phyloP scores from a whole-genome alignment of 116 monocot genomes.

The Papilionanthe hybrid region DNA sequence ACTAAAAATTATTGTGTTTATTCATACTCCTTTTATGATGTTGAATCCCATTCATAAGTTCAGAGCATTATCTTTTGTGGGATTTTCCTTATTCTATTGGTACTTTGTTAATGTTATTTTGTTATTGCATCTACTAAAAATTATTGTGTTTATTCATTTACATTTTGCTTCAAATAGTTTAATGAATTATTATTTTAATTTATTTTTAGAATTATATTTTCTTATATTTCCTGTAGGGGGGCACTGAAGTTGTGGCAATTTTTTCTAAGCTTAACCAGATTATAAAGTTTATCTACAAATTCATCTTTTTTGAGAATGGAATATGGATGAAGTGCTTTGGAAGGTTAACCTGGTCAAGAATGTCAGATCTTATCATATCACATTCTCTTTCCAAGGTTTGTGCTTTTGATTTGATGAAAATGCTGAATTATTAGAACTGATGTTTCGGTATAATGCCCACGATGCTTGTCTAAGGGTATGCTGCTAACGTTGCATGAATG shows the following conservation, averaged over 20 bases:
- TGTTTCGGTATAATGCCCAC: background rate
- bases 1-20: background rate
- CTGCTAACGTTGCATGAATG: background rate
- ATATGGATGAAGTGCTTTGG: constrained; percentile 69
- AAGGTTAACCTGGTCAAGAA: constrained; percentile 75
- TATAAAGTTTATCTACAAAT: constrained; percentile 65
- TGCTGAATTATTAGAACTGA: background rate
- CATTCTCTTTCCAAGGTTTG: constrained; percentile 78
- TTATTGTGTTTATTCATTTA: background rate
- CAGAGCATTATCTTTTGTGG: background rate
- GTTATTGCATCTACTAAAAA: background rate
- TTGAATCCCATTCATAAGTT: background rate
- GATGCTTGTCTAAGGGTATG: background rate
- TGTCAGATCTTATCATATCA: constrained; percentile 69
- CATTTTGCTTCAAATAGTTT: background rate
- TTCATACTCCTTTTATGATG: background rate
- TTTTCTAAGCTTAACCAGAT: constrained; percentile 54
- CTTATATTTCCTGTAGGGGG: constrained; percentile 23
- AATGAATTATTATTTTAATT: background rate
- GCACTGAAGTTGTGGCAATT: constrained; percentile 30
- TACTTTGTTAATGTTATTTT: background rate
- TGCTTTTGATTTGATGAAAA: background rate
- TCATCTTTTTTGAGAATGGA: constrained; percentile 54
- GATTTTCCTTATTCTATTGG: background rate
- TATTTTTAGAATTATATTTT: background rate